Percentiles rank a stretch among this genome's conserved stretches.
phyloP scores from a whole-genome alignment of 1,139 yeast genomes.

The Candida dubliniensis region DNA sequence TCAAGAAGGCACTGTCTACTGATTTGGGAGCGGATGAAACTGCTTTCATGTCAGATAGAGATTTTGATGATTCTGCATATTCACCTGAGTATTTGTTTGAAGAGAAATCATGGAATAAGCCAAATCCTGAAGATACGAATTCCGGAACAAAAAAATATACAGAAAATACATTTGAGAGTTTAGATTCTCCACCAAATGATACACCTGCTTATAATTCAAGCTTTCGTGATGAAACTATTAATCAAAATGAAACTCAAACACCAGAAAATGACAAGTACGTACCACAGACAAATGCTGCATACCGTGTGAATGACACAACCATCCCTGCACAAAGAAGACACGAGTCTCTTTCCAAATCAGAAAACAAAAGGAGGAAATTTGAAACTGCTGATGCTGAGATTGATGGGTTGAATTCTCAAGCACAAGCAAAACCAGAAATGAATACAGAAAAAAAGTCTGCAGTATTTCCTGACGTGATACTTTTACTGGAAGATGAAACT shows the following conservation, averaged over 20 bases:
- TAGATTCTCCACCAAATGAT: too few relatives aligned
- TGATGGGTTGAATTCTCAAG: neutral
- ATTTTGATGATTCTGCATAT: too few relatives aligned
- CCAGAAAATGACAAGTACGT: constrained; percentile 10
- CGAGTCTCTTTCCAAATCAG: neutral
- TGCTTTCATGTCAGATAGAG: too few relatives aligned
- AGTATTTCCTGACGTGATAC: constrained; percentile 1
- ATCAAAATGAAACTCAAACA: neutral
- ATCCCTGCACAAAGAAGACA: constrained; percentile 1
- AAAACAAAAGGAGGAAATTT: constrained; percentile 4
- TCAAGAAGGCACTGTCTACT: too few relatives aligned
- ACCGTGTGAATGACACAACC: neutral
- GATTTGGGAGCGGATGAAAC: too few relatives aligned
- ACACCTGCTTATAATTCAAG: too few relatives aligned
- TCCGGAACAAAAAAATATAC: too few relatives aligned
- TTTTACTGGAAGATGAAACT: constrained; percentile 3
- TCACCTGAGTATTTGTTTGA: too few relatives aligned
- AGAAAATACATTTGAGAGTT: too few relatives aligned
- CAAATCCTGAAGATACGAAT: too few relatives aligned
- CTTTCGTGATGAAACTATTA: neutral
- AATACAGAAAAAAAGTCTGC: neutral
- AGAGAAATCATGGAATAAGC: too few relatives aligned
- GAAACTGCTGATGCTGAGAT: neutral
- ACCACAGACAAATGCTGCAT: neutral
- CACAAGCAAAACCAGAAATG: neutral